Percentiles rank a stretch among this genome's conserved stretches.
phyloP scores from a whole-genome alignment of 208 protist genomes.

The Giardia duodenalis region DNA sequence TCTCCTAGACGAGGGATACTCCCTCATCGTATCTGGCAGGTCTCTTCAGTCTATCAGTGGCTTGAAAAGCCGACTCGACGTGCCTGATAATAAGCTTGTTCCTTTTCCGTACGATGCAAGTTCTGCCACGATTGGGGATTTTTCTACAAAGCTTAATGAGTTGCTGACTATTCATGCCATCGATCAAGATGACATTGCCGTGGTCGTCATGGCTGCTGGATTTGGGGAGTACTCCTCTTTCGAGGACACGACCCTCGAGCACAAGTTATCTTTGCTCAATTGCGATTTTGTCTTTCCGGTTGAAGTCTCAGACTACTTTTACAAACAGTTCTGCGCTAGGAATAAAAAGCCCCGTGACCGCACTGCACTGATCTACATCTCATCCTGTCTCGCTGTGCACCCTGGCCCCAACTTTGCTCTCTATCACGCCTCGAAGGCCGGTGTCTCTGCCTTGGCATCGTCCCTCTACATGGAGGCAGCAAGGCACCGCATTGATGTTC shows the following conservation, averaged over 20 bases:
- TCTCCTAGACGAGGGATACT: not conserved
- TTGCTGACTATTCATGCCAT: not conserved
- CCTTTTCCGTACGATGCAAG: not conserved
- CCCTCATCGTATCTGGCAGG: no score
- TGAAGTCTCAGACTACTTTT: conserved; percentile 14
- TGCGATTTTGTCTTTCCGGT: not conserved
- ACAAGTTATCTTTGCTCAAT: not conserved
- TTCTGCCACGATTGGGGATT: not conserved
- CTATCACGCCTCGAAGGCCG: not conserved
- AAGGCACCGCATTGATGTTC: not conserved
- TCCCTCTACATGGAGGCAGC: not conserved
- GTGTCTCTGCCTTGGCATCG: not conserved
- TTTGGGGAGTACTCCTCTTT: not conserved
- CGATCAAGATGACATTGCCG: not conserved
- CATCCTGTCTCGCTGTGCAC: not conserved
- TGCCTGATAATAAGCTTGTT: not conserved
- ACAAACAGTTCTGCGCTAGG: not conserved
- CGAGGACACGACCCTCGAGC: not conserved
- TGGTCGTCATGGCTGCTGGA: not conserved
- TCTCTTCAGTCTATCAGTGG: not conserved
- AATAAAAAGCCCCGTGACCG: not conserved
- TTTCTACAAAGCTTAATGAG: not conserved
- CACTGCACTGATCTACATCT: not conserved
- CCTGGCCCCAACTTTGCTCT: not conserved
- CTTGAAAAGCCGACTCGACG: not conserved